Percentiles rank a stretch among this genome's conserved stretches.
These are phyloP conservation scores for Myxozyma nipponensis DNA, from an alignment of 805 yeast species.

Conservation along the genomic window DNA sequence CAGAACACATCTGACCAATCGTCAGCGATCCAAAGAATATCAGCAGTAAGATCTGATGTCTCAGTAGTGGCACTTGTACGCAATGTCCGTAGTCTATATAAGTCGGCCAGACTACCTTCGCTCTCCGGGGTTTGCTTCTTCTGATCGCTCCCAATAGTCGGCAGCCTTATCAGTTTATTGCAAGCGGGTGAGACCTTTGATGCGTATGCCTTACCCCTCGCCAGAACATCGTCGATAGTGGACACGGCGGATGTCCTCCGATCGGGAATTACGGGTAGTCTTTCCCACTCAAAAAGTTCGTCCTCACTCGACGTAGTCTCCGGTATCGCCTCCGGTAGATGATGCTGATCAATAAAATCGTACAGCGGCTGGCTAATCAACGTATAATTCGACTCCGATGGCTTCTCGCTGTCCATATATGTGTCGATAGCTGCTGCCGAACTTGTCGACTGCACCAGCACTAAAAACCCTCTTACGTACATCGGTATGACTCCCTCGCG, in stretches of 20 bases:
- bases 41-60: not conserved
- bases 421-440: constrained; percentile 9
- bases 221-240: not conserved
- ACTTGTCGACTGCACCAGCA: constrained; percentile 3
- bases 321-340: not conserved
- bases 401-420: not conserved
- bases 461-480: constrained; percentile 21
- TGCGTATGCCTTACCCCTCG: constrained; percentile 11
- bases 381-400: not conserved
- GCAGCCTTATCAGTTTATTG: not conserved
- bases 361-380: constrained; percentile 7
- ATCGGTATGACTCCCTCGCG: constrained; percentile 17
- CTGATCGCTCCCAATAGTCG: not conserved
- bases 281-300: not conserved
- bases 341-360: constrained; percentile 2
- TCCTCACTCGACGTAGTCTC: not conserved
- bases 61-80: not conserved
- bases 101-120: not conserved
- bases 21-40: constrained; percentile 6
- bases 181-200: constrained; percentile 12
- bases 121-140: not conserved
- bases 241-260: not conserved
- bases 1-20: constrained; percentile 28
- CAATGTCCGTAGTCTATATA: not conserved
- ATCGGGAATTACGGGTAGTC: constrained; percentile 7